These are phyloP conservation scores for Trichaptum fuscoviolaceum DNA, from an alignment of 768 basidiomycete genomes.

Conservation along the genomic window DNA sequence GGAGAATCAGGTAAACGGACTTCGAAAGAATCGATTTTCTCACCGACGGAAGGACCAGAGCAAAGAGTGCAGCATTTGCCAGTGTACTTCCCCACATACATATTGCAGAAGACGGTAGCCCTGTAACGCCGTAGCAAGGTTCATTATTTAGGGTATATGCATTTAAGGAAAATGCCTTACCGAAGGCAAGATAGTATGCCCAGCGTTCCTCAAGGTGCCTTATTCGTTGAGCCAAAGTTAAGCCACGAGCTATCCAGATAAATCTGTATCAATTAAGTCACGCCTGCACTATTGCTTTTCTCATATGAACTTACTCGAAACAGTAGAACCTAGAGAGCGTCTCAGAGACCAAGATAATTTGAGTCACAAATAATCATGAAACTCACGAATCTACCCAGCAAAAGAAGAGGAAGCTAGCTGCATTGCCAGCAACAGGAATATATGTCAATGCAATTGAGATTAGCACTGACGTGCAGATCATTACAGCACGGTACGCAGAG, in stretches of 20 bases:
- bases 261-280: conserved; percentile 41
- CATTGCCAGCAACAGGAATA: conserved; percentile 61
- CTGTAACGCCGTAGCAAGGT: conserved; percentile 28
- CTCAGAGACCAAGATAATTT: neutral
- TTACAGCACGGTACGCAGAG: conserved; percentile 75
- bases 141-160: conserved; percentile 10
- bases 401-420: conserved; percentile 62
- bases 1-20: neutral
- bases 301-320: conserved; percentile 59
- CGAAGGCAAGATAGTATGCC: conserved; percentile 86
- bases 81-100: conserved; percentile 71
- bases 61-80: conserved; percentile 79
- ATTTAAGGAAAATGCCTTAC: conserved; percentile 29
- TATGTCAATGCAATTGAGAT: conserved; percentile 59
- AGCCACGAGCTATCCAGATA: conserved; percentile 70
- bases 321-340: conserved; percentile 66
- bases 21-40: conserved; percentile 21
- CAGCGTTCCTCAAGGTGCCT: conserved; percentile 81
- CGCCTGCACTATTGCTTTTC: neutral
- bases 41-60: conserved; percentile 75
- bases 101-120: conserved; percentile 63
- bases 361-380: neutral
- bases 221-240: conserved; percentile 63
- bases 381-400: conserved; percentile 89
- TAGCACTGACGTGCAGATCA: conserved; percentile 72